A percentile compares a stretch with the other conserved stretches of the same genome.
Conservation (phyloP, 2,329 filamentous ascomycete species). For the Fusarium sp. region DNA sequence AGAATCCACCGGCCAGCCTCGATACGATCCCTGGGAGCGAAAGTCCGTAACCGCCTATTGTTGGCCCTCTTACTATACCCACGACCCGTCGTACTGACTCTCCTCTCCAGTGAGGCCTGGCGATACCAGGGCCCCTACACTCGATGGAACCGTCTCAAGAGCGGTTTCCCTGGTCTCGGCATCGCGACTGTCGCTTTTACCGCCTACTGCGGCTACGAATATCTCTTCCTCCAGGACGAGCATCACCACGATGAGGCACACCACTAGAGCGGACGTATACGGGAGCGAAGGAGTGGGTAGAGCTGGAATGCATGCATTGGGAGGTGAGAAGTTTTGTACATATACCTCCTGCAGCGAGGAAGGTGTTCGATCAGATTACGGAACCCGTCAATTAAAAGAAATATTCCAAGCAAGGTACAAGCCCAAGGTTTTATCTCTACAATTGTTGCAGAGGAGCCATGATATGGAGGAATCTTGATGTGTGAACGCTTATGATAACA, state of each 20-base stretch:
- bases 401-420: constrained; percentile 4
- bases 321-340: constrained; percentile 39
- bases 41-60: constrained; percentile 58
- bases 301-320: constrained; percentile 22
- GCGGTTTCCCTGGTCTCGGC: constrained; percentile 87
- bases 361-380: constrained; percentile 33
- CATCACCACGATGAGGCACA: constrained; percentile 68
- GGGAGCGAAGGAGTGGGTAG: constrained; percentile 19
- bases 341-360: constrained; percentile 38
- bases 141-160: constrained; percentile 88
- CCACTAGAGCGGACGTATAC: constrained; percentile 51
- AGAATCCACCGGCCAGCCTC: constrained; percentile 71
- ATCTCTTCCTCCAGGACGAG: constrained; percentile 83
- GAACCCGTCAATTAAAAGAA: constrained; percentile 39
- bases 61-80: neutral
- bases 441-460: neutral
- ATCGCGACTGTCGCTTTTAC: constrained; percentile 93
- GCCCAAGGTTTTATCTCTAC: neutral
- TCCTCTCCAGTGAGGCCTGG: constrained; percentile 82
- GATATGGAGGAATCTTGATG: neutral
- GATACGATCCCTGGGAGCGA: constrained; percentile 75
- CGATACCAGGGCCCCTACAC: constrained; percentile 90
- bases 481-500: neutral
- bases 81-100: constrained; percentile 15
- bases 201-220: constrained; percentile 89